Conservation (phyloP, 805 yeast genomes). For the Saturnispora ahearnii region DNA sequence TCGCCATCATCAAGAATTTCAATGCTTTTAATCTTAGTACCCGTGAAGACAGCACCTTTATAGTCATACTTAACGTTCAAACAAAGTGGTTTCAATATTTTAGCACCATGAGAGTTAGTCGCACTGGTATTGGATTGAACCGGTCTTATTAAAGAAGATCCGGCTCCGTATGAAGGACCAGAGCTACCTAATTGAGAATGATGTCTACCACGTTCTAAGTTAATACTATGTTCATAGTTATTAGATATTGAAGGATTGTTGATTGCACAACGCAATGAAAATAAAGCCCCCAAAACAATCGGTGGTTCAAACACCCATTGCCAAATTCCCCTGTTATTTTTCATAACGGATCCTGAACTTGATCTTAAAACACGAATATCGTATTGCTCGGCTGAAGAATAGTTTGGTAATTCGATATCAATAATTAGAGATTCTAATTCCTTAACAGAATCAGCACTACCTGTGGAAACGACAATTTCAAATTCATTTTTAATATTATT, state of each 20-base stretch:
- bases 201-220: not conserved
- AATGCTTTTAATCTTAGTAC: conserved; percentile 57
- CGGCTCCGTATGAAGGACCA: not conserved
- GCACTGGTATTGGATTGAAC: not conserved
- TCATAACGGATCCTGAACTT: conserved; percentile 10
- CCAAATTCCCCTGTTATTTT: conserved; percentile 4
- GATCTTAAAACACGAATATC: conserved; percentile 11
- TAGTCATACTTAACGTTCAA: conserved; percentile 45
- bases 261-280: conserved; percentile 11
- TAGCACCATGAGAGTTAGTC: not conserved
- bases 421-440: conserved; percentile 40
- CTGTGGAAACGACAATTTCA: conserved; percentile 33
- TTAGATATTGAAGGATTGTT: not conserved
- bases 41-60: conserved; percentile 69
- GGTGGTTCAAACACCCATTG: conserved; percentile 17
- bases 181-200: not conserved
- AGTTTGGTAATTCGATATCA: conserved; percentile 26
- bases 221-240: not conserved
- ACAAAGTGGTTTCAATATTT: conserved; percentile 31
- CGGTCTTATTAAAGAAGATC: not conserved
- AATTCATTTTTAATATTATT: conserved; percentile 39
- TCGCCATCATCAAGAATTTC: conserved; percentile 49
- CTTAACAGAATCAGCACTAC: conserved; percentile 24
- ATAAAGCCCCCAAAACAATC: conserved; percentile 10
- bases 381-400: not conserved